phyloP scores from a whole-genome alignment of 2,329 filamentous ascomycete species.

The Purpureocillium takamizusanense region DNA sequence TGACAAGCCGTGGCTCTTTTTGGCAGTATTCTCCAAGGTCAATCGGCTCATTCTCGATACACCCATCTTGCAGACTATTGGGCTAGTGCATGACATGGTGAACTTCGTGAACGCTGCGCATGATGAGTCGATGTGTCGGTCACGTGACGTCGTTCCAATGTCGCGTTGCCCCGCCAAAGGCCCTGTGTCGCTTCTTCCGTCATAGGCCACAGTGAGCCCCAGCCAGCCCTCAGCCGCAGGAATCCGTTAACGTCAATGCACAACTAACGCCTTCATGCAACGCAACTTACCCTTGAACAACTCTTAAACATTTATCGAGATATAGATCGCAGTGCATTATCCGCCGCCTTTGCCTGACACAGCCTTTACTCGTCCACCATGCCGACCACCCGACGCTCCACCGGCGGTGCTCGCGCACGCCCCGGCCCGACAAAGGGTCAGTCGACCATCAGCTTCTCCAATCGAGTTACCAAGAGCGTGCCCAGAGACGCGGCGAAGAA shows the following conservation, averaged over 20 bases:
- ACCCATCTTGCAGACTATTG: too few relatives aligned
- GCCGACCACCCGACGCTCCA: conserved; percentile 41
- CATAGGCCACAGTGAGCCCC: neutral
- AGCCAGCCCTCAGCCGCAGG: neutral
- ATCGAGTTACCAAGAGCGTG: conserved; percentile 45
- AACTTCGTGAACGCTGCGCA: too few relatives aligned
- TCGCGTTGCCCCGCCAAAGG: conserved; percentile 49
- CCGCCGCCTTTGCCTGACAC: too few relatives aligned
- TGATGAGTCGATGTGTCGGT: conserved; percentile 1
- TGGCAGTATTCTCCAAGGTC: too few relatives aligned
- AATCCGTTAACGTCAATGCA: neutral
- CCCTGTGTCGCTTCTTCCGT: conserved; percentile 5
- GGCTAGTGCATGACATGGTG: too few relatives aligned
- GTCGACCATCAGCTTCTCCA: conserved; percentile 49
- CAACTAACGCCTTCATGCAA: neutral
- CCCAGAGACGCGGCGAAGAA: conserved; percentile 41
- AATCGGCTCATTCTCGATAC: too few relatives aligned
- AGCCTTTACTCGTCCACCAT: conserved; percentile 20
- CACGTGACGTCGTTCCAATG: conserved; percentile 40
- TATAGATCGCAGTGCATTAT: too few relatives aligned
- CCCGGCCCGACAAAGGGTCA: conserved; percentile 34
- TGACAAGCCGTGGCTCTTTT: too few relatives aligned
- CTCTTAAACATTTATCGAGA: too few relatives aligned
- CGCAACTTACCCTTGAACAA: too few relatives aligned
- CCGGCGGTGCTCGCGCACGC: conserved; percentile 25